Conservation (phyloP, 257 asterid species). For the Jacaranda mimosifolia region DNA sequence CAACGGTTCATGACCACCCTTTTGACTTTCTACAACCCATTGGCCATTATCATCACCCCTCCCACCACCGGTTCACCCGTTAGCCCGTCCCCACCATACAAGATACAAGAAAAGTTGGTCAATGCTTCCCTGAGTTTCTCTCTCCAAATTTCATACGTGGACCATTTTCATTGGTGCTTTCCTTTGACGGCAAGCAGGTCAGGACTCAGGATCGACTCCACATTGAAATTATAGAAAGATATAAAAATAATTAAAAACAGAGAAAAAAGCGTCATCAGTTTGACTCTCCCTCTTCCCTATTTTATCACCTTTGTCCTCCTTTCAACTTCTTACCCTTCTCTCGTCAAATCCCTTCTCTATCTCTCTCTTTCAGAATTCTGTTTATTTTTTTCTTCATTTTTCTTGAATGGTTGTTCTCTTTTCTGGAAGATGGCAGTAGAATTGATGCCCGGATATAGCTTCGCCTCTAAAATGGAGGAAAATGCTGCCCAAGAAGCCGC, state of each 20-base stretch:
- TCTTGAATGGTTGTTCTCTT: conserved; percentile 24
- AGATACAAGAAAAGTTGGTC: conserved; percentile 43
- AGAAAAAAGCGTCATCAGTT: conserved; percentile 46
- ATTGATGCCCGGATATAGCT: conserved; percentile 62
- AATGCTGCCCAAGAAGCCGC: conserved; percentile 92
- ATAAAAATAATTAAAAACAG: neutral
- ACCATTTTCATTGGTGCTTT: conserved; percentile 30
- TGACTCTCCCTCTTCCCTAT: conserved; percentile 52
- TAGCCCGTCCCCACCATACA: conserved; percentile 41
- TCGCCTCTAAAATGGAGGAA: conserved; percentile 64
- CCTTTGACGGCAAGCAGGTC: conserved; percentile 55
- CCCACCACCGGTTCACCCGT: conserved; percentile 44
- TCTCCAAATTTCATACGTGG: conserved; percentile 43
- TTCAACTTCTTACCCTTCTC: conserved; percentile 9
- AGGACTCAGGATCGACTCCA: conserved; percentile 48
- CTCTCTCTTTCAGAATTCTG: conserved; percentile 5
- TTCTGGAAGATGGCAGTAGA: conserved; percentile 68
- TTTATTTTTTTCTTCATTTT: neutral
- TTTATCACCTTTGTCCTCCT: conserved; percentile 33
- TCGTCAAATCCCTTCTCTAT: neutral
- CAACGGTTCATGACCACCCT: conserved; percentile 72
- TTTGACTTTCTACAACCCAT: conserved; percentile 65
- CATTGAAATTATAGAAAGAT: conserved; percentile 28
- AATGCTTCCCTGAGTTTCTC: conserved; percentile 40
- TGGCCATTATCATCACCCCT: conserved; percentile 26